Percentiles rank a stretch among this genome's conserved stretches.
These are phyloP conservation scores for Rosa multiflora DNA, from an alignment of 306 rosid genomes.

Conservation along the genomic window DNA sequence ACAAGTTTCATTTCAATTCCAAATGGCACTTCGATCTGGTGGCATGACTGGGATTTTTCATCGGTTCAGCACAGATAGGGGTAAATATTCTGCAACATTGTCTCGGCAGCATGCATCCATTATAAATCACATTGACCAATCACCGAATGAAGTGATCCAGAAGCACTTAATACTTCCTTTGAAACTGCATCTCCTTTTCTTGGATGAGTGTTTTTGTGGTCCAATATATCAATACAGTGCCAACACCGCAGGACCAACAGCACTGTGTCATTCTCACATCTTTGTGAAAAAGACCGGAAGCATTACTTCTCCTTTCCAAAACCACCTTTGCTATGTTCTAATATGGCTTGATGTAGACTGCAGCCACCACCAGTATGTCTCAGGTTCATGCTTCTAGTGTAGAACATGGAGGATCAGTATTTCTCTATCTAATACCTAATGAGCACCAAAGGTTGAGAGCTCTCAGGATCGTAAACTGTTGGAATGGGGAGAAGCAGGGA, in stretches of 20 bases:
- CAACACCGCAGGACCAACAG: neutral
- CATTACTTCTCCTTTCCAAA: neutral
- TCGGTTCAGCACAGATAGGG: neutral
- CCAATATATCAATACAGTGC: neutral
- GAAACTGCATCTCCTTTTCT: neutral
- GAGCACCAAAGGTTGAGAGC: neutral
- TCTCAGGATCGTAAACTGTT: neutral
- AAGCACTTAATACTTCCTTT: neutral
- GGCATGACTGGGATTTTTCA: neutral
- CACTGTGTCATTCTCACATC: neutral
- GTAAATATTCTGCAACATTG: neutral
- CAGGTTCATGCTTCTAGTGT: no score
- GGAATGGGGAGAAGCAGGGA: constrained; percentile 59
- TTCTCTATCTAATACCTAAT: neutral
- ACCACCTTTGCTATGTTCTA: neutral
- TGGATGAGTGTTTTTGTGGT: neutral
- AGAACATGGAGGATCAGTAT: neutral
- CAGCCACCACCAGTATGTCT: neutral
- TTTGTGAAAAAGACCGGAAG: neutral
- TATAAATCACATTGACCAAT: neutral
- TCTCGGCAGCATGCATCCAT: neutral
- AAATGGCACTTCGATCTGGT: neutral
- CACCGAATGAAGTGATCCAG: neutral
- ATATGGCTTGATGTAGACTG: neutral
- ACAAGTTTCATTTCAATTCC: neutral